Percentiles rank a stretch among this genome's conserved stretches.
Conservation (phyloP, 129 eudicot genomes). For the Centaurea solstitialis region DNA sequence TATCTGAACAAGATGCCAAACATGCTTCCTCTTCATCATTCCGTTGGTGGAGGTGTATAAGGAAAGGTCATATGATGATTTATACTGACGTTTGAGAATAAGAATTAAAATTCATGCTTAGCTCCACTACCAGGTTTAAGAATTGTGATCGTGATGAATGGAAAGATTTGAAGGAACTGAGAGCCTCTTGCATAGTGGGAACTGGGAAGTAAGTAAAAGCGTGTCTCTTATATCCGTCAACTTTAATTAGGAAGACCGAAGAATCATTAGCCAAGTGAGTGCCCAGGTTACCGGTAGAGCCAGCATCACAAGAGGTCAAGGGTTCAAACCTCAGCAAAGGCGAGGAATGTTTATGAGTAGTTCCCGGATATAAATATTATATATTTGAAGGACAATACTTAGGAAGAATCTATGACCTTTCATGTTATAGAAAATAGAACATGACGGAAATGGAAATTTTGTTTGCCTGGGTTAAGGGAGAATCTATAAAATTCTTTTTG, state of each 20-base stretch:
- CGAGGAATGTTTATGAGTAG: background rate
- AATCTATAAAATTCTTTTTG: too few relatives aligned
- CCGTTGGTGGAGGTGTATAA: background rate
- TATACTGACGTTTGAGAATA: background rate
- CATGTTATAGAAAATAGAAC: too few relatives aligned
- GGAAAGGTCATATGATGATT: background rate
- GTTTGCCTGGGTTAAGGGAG: background rate
- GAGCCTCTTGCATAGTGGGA: background rate
- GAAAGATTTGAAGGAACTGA: background rate
- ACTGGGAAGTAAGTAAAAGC: too few relatives aligned
- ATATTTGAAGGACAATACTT: too few relatives aligned
- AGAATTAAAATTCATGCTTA: background rate
- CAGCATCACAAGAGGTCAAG: too few relatives aligned
- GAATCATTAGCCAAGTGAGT: too few relatives aligned
- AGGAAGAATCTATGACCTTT: background rate
- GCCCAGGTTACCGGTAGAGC: too few relatives aligned
- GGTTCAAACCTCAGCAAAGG: too few relatives aligned
- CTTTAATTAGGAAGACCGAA: too few relatives aligned
- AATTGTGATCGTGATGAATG: background rate
- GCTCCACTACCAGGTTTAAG: background rate
- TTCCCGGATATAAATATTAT: background rate
- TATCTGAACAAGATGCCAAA: background rate
- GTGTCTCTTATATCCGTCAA: too few relatives aligned
- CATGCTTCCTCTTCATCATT: background rate
- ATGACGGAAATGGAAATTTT: background rate